Percentiles rank a stretch among this genome's conserved stretches.
Evolutionary conservation across 2,329 filamentous ascomycete species (phyloP).

Genomic region (Aspergillus pseudoterreus): DNA sequence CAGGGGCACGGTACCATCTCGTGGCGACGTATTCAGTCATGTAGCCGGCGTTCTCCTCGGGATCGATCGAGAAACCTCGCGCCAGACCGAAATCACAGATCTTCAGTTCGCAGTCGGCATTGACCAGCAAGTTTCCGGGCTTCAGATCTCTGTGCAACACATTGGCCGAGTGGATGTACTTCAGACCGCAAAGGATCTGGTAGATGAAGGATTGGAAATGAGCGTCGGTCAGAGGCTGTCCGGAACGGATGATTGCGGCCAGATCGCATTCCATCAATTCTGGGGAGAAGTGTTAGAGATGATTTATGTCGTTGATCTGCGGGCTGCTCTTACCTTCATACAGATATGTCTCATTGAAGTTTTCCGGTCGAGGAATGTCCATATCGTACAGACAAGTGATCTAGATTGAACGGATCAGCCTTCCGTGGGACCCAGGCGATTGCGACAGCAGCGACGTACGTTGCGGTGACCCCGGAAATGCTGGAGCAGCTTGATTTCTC

Average conservation of each 20-base stretch:
- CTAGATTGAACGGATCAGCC: slow-evolving; percentile 51
- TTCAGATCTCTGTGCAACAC: slow-evolving; percentile 96
- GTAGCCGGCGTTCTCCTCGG: slow-evolving; percentile 96
- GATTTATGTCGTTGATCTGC: not conserved
- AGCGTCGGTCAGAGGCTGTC: slow-evolving; percentile 93
- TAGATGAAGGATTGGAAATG: slow-evolving; percentile 99
- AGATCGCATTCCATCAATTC: slow-evolving; percentile 99
- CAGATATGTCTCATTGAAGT: slow-evolving; percentile 98
- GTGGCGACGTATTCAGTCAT: slow-evolving; percentile 99
- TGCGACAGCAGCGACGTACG: slow-evolving; percentile 48
- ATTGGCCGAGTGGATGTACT: slow-evolving; percentile 99
- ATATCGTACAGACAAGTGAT: slow-evolving; percentile 99
- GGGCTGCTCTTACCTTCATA: slow-evolving; percentile 74
- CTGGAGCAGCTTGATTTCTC: slow-evolving; percentile 97
- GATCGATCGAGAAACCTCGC: slow-evolving; percentile 93
- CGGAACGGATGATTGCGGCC: slow-evolving; percentile 94
- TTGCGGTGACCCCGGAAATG: slow-evolving; percentile 92
- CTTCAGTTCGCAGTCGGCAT: slow-evolving; percentile 98
- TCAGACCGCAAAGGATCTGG: slow-evolving; percentile 96
- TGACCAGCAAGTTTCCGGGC: slow-evolving; percentile 93
- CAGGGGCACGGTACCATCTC: slow-evolving; percentile 95
- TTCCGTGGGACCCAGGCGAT: slow-evolving; percentile 1
- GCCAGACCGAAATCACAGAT: slow-evolving; percentile 98
- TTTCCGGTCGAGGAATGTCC: slow-evolving; percentile 95
- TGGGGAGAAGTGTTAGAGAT: slow-evolving; percentile 36